Conservation (phyloP, 805 yeast genomes). For the Teunomyces cretensis region DNA sequence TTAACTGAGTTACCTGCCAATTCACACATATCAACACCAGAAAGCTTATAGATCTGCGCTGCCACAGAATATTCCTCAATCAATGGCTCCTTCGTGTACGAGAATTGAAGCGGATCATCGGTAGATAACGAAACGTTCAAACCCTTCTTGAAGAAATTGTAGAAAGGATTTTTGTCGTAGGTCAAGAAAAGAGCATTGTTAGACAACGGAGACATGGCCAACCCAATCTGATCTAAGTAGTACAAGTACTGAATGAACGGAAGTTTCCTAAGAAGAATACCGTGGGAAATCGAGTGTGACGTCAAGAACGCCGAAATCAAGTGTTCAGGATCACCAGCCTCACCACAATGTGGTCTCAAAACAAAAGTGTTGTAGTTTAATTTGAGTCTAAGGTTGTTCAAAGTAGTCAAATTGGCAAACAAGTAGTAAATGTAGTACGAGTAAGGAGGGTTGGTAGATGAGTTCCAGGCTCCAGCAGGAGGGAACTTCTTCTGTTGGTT, state of each 20-base stretch:
- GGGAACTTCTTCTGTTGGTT: conserved; percentile 78
- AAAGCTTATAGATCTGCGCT: conserved; percentile 92
- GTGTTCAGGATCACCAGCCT: conserved; percentile 99
- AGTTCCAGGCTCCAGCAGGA: conserved; percentile 79
- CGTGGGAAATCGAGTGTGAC: conserved; percentile 93
- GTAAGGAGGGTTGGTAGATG: conserved; percentile 88
- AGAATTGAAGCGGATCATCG: conserved; percentile 96
- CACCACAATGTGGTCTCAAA: conserved; percentile 98
- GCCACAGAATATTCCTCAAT: conserved; percentile 98
- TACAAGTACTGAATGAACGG: conserved; percentile 93
- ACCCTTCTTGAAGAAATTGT: conserved; percentile 86
- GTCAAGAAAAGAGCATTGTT: conserved; percentile 94
- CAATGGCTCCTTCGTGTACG: conserved; percentile 94
- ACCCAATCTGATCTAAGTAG: conserved; percentile 91
- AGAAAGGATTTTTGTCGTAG: conserved; percentile 96
- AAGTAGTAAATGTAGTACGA: conserved; percentile 90
- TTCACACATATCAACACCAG: conserved; percentile 97
- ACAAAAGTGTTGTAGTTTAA: conserved; percentile 86
- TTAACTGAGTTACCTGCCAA: conserved; percentile 88
- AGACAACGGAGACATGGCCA: conserved; percentile 98
- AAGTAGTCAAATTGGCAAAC: conserved; percentile 80
- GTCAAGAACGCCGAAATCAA: conserved; percentile 84
- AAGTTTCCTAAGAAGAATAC: conserved; percentile 86
- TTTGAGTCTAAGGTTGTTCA: conserved; percentile 77
- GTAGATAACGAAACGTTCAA: conserved; percentile 92